Evolutionary conservation across 495 filamentous ascomycete genomes (phyloP), one percentile per base, ranked within the genome.

Genomic region (Lasiosphaeria hispida): DNA sequence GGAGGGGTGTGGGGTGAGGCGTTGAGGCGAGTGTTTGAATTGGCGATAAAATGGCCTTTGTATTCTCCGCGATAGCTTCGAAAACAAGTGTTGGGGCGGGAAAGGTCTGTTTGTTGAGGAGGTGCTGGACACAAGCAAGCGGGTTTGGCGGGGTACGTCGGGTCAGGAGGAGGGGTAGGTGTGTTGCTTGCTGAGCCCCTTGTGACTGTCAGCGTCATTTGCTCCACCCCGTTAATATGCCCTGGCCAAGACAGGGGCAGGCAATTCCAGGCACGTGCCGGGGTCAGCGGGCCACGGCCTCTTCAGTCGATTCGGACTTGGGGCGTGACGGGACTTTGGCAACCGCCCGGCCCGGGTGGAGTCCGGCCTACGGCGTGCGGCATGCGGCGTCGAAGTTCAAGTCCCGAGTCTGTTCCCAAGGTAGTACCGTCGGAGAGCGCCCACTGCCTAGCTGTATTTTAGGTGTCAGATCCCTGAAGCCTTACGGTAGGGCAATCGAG

Each of bases 1-100:
- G 55, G 39, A 14, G 14, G 19, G 50, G 55, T 45, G 13, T 53
- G 47, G 51, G 30, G 6, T 30, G 51, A 19, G 19, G 83, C 85
- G 63, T 74, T 11, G 48, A 34, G 34, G 19, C 14, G 13, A 56
- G 55, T 62, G 56, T 55, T 61, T 11, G 54, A 55, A 45, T 51
- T 59, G 15, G n/a, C 13, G 14, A 30, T 56, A 34, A 38, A 34
- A 42, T 43, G 5, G 37, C 17, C 13, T 23, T 58, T 52, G 45
- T 1, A 35, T 30, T 30, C 2, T 30, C 5, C 23, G 23, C 23
- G 23, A 30, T 30, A 30, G 23, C 11, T 41, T 41, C 38, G 38
- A 15, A 15, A 41, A 15, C 38, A 13, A 13, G 15, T 18, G 49
- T 36, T 18, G 49, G 36, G 15, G 19, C n/a, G 36, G 15, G 2